Evolutionary conservation across 257 asterid species (phyloP).

Genomic region (Coffea eugenioides): DNA sequence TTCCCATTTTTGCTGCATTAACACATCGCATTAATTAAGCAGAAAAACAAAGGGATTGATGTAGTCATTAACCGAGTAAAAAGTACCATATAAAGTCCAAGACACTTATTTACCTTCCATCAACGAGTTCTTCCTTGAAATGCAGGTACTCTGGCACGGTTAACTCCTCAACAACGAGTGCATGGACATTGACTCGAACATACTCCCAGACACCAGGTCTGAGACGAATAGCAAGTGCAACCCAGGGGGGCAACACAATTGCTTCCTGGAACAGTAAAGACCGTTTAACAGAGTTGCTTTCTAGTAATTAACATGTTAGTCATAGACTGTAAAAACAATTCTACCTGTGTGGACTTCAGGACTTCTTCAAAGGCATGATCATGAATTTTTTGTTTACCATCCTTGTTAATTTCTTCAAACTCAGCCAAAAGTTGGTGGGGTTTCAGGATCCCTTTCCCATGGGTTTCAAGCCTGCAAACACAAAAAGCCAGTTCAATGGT

Average conservation of each 20-base stretch:
- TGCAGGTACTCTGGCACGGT: constrained; percentile 79
- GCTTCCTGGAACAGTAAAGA: constrained; percentile 55
- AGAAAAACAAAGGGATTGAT: background rate
- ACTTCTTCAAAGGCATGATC: constrained; percentile 79
- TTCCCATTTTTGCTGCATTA: constrained; percentile 63
- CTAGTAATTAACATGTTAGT: background rate
- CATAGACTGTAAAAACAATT: background rate
- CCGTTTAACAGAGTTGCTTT: background rate
- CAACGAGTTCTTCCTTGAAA: constrained; percentile 84
- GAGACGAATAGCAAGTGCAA: constrained; percentile 89
- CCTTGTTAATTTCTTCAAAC: constrained; percentile 55
- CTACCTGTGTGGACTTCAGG: constrained; percentile 76
- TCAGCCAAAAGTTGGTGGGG: constrained; percentile 83
- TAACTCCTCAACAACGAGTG: constrained; percentile 70
- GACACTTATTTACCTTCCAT: constrained; percentile 55
- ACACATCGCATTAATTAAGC: background rate
- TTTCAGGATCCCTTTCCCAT: constrained; percentile 84
- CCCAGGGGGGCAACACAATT: constrained; percentile 87
- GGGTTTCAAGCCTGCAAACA: constrained; percentile 62
- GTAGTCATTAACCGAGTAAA: background rate
- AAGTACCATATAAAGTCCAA: background rate
- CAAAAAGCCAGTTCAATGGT: background rate
- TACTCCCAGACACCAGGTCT: constrained; percentile 97
- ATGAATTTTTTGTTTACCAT: constrained; percentile 46
- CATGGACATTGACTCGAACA: constrained; percentile 67